Conservation (phyloP, 805 yeast genomes). For the Kodamaea kakaduensis region DNA sequence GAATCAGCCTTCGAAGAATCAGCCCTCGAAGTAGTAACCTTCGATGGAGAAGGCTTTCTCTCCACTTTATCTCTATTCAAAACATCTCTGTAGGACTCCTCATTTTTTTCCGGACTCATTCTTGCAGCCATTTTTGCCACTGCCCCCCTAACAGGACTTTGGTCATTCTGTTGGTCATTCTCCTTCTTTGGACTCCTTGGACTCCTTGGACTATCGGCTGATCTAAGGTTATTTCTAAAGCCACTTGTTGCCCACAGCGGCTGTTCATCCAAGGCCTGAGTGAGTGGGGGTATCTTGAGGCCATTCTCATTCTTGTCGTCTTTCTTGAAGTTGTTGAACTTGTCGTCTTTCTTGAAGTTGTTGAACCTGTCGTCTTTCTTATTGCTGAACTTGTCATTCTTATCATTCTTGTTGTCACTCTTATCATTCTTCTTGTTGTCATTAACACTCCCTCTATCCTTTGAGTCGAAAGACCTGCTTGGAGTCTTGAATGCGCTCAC, state of each 20-base stretch:
- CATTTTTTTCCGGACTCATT: no score
- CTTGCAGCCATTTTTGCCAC: no score
- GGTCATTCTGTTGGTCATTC: no score
- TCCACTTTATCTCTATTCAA: no score
- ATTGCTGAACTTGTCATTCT: background rate
- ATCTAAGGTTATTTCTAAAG: constrained; percentile 16
- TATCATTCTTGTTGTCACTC: background rate
- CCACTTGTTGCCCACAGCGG: constrained; percentile 23
- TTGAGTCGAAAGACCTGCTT: constrained; percentile 12
- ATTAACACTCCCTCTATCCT: background rate
- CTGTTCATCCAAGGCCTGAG: constrained; percentile 4
- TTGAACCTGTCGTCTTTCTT: background rate
- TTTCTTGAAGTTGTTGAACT: background rate
- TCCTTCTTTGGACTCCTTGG: background rate
- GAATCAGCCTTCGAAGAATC: background rate
- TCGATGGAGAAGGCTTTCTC: no score
- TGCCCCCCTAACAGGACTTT: no score
- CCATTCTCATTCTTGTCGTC: no score
- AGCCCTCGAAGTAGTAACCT: no score
- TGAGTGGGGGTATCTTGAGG: background rate
- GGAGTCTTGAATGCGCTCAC: constrained; percentile 39
- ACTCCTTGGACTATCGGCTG: constrained; percentile 11
- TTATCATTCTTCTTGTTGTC: constrained; percentile 1
- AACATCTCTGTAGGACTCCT: no score
- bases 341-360: background rate